Evolutionary conservation across 2,329 filamentous ascomycete genomes (phyloP).

Genomic region (Neopestalotiopsis clavispora): DNA sequence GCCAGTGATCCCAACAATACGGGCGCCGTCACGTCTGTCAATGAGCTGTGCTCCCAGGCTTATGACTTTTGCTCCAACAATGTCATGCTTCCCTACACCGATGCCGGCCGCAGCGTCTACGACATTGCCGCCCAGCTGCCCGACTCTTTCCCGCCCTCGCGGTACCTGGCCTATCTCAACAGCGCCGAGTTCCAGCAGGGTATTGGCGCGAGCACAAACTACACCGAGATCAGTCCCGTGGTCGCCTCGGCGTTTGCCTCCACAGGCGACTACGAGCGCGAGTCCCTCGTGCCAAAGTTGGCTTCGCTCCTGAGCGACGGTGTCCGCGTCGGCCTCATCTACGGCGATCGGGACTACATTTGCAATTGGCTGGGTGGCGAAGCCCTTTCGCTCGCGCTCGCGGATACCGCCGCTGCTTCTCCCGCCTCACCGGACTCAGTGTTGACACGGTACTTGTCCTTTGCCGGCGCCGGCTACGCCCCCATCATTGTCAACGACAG

Average conservation of each 20-base stretch:
- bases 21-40: slow-evolving; percentile 59
- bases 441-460: slow-evolving; percentile 41
- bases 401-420: slow-evolving; percentile 47
- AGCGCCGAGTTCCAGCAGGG: slow-evolving; percentile 57
- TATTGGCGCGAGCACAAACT: slow-evolving; percentile 63
- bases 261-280: slow-evolving; percentile 30
- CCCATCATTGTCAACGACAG: slow-evolving; percentile 53
- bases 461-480: slow-evolving; percentile 67
- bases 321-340: slow-evolving; percentile 58
- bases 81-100: slow-evolving; percentile 53
- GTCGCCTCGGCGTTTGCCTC: slow-evolving; percentile 49
- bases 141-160: slow-evolving; percentile 56
- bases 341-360: slow-evolving; percentile 61
- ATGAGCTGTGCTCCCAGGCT: slow-evolving; percentile 61
- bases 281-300: slow-evolving; percentile 44
- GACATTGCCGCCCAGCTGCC: slow-evolving; percentile 39
- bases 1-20: slow-evolving; percentile 57
- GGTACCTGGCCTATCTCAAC: slow-evolving; percentile 59
- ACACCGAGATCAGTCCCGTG: slow-evolving; percentile 46
- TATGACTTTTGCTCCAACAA: slow-evolving; percentile 58
- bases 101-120: slow-evolving; percentile 28
- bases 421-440: slow-evolving; percentile 21
- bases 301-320: slow-evolving; percentile 58
- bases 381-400: slow-evolving; percentile 49
- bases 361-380: slow-evolving; percentile 64